A percentile compares a stretch with the other conserved stretches of the same genome.
Evolutionary conservation across 2,329 filamentous ascomycete genomes (phyloP).

Genomic region (Cryphonectria nitschkei): DNA sequence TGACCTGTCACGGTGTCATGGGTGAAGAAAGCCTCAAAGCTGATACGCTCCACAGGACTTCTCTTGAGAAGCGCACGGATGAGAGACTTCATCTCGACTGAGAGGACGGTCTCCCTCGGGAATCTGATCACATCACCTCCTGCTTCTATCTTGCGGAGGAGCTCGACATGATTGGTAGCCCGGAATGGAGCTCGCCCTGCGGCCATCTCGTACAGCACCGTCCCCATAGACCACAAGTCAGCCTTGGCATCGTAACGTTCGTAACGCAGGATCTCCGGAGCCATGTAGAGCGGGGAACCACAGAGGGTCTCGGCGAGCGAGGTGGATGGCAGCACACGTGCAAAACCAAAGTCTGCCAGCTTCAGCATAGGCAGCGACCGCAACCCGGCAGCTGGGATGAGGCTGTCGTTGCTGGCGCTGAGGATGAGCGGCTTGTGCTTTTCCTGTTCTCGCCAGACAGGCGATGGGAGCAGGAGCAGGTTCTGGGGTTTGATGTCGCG

Average conservation of each 20-base stretch:
- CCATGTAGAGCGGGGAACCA: constrained; percentile 97
- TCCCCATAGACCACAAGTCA: constrained; percentile 96
- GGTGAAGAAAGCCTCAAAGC: constrained; percentile 83
- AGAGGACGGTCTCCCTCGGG: constrained; percentile 71
- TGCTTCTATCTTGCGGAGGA: constrained; percentile 88
- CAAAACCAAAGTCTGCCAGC: constrained; percentile 98
- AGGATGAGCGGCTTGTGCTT: constrained; percentile 72
- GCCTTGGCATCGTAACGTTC: constrained; percentile 97
- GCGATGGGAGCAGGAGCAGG: constrained; percentile 82
- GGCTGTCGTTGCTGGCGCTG: constrained; percentile 75
- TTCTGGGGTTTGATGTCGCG: constrained; percentile 98
- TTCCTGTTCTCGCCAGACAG: constrained; percentile 66
- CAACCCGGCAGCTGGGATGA: constrained; percentile 80
- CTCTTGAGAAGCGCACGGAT: constrained; percentile 83
- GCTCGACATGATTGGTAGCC: constrained; percentile 91
- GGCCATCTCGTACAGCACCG: constrained; percentile 94
- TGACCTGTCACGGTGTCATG: constrained; percentile 72
- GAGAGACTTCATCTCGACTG: constrained; percentile 75
- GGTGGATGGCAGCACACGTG: constrained; percentile 85
- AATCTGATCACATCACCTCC: constrained; percentile 87
- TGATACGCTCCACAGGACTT: constrained; percentile 81
- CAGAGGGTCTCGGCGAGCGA: constrained; percentile 95
- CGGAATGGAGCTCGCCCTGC: constrained; percentile 88
- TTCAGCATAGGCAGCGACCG: constrained; percentile 92
- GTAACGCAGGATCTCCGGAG: constrained; percentile 94